Evolutionary conservation across 139 green algal species (phyloP), one percentile per base, ranked within the genome.

Genomic region (Picochlorum sp.): DNA sequence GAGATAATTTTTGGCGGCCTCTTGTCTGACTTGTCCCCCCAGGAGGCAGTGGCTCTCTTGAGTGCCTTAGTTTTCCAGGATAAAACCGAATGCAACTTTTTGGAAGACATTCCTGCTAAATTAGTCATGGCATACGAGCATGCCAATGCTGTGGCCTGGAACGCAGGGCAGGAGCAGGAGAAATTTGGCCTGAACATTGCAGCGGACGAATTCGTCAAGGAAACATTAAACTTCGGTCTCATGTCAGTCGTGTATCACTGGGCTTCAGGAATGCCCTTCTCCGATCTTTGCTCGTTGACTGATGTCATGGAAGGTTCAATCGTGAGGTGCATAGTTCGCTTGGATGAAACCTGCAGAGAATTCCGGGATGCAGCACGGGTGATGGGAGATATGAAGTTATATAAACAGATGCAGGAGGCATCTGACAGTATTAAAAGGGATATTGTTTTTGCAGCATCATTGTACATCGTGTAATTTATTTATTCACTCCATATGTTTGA

Each of bases 271-370:
- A 92, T 78, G 23, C 82, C 86, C 4, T 99, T 99, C 66, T 62
- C 69, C 8, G 79, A 90, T 15, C 94, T 99, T 68, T 96, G 88
- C 49, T 13, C 63, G 37, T 73, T 96, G 18, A 98, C 92, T 3
- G 87, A 96, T 56, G 84, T 95, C n/a, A 82, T 86, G 71, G 94
- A 99, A 80, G 94, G 94, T 44, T 83, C 67, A 66, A 96, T 99
- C 56, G 94, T 99, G 67, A 55, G 94, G 24, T 79, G 80, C 8
- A 86, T 95, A 45, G 82, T 90, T 68, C 84, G 93, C 21, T 79
- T 98, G 68, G 87, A 96, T 26, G 87, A 96, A 71, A 84, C 73
- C 4, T 94, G 87, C 67, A 69, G 87, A 38, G 76, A 82, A 69
- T 70, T 83, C 23, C 70, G 79, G 67, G 85, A 96, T 45, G 92